Base-by-base conservation (phyloP, 148 eudicot species). In the Hydrangea macrophylla region DNA sequence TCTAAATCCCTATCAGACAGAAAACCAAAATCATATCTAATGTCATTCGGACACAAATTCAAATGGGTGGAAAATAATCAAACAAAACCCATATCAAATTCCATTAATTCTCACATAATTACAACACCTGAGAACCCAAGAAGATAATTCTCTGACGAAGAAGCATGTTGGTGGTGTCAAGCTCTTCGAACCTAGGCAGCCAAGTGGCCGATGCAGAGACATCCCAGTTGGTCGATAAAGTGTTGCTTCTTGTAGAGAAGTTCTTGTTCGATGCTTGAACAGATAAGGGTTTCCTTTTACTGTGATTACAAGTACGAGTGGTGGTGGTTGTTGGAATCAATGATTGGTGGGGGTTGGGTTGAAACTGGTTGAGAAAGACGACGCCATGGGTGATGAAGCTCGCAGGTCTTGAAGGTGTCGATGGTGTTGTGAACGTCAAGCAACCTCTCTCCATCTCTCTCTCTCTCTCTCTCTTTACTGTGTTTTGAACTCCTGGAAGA, bases 131-230 rank as follows among this genome's bases (percentile, higher is more conserved):
- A n/a, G n/a, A n/a, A n/a, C n/a, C n/a, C n/a, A n/a, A n/a, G n/a
- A n/a, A n/a, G 77, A 89, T 73, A 75, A 89, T 89, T 66, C 95
- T 56, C 74, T 89, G 95, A 64, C 91, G 87, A 73, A 75, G 68
- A 86, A 90, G n/a, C n/a, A n/a, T n/a, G n/a, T n/a, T n/a, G n/a
- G n/a, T n/a, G n/a, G n/a, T n/a, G n/a, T n/a, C n/a, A 48, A 89
- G 89, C 57, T 89, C 89, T 75, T 89, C 95, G 60, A 86, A 82
- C 77, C 71, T 76, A 17, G 95, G 95, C 53, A 86, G 53, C 79
- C 74, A 74, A 11, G n/a, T n/a, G n/a, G n/a, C n/a, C n/a, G 91
- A 77, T 1, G 91, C 67, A 31, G 80, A 70, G 23, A 80, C 69
- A 60, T 89, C 89, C 91, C 95, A 86, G 58, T 79, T 73, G 12